phyloP scores from a whole-genome alignment of 164 flowering plant genomes.

The Piper longum region DNA sequence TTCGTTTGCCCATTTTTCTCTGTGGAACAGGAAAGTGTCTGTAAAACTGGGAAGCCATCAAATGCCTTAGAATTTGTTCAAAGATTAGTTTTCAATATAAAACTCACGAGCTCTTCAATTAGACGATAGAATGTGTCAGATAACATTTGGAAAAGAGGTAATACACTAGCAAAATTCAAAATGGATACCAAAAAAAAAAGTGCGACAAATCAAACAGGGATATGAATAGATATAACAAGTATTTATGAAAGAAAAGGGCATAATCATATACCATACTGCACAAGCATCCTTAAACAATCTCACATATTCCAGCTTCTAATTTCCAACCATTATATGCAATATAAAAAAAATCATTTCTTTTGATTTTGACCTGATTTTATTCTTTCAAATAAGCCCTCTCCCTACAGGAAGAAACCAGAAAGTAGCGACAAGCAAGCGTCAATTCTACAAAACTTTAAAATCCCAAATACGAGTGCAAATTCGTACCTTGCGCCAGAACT shows the following conservation, averaged over 20 bases:
- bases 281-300: too few relatives aligned
- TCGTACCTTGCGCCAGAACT: constrained; percentile 28
- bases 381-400: not conserved
- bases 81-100: not conserved
- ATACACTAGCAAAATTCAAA: not conserved
- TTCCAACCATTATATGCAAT: too few relatives aligned
- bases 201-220: too few relatives aligned
- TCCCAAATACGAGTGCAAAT: not conserved
- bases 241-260: too few relatives aligned
- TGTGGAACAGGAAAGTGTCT: constrained; percentile 54
- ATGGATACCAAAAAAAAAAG: not conserved
- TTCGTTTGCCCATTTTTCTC: constrained; percentile 41
- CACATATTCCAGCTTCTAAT: too few relatives aligned
- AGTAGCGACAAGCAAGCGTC: not conserved
- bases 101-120: not conserved
- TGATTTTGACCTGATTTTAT: too few relatives aligned
- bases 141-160: not conserved
- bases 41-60: constrained; percentile 47
- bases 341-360: too few relatives aligned
- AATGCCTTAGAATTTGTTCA: constrained; percentile 9
- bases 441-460: not conserved
- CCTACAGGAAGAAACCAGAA: not conserved
- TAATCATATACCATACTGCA: too few relatives aligned
- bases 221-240: not conserved
- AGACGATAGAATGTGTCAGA: not conserved